Conservation (phyloP, 2,329 filamentous ascomycete species). For the Epichloe sylvatica region DNA sequence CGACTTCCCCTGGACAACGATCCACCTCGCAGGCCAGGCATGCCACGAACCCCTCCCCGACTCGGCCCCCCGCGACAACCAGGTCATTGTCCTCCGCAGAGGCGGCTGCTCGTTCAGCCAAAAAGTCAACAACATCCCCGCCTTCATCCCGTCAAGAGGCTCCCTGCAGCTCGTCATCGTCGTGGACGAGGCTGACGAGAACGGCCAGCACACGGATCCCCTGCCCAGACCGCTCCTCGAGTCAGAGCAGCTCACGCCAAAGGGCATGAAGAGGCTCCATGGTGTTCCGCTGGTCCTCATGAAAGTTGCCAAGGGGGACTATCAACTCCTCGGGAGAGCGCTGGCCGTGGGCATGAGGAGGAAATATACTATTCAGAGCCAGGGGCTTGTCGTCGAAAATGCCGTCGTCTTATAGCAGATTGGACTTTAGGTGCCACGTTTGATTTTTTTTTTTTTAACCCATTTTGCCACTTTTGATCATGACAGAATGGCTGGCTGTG, state of each 20-base stretch:
- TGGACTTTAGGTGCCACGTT: background rate
- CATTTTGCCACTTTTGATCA: too few relatives aligned
- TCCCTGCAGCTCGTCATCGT: conserved; percentile 72
- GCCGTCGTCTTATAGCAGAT: conserved; percentile 42
- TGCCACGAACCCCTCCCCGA: conserved; percentile 47
- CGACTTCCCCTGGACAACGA: conserved; percentile 52
- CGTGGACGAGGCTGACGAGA: conserved; percentile 33
- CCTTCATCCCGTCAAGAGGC: conserved; percentile 45
- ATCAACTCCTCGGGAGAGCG: conserved; percentile 48
- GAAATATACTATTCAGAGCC: conserved; percentile 67
- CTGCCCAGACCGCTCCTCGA: conserved; percentile 57
- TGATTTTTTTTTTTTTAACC: too few relatives aligned
- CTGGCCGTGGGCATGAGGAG: conserved; percentile 60
- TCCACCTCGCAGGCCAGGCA: conserved; percentile 58
- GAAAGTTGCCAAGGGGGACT: conserved; percentile 48
- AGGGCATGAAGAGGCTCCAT: conserved; percentile 53
- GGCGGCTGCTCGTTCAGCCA: conserved; percentile 73
- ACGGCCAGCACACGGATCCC: conserved; percentile 14
- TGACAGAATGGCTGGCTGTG: too few relatives aligned
- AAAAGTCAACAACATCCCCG: conserved; percentile 76
- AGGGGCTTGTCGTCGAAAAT: conserved; percentile 68
- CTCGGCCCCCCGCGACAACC: conserved; percentile 42
- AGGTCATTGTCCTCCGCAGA: conserved; percentile 69
- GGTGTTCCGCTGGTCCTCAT: conserved; percentile 77
- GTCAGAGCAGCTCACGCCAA: conserved; percentile 54